phyloP scores from a whole-genome alignment of 2,329 filamentous ascomycete species.

The Dothidotthia symphoricarpi region DNA sequence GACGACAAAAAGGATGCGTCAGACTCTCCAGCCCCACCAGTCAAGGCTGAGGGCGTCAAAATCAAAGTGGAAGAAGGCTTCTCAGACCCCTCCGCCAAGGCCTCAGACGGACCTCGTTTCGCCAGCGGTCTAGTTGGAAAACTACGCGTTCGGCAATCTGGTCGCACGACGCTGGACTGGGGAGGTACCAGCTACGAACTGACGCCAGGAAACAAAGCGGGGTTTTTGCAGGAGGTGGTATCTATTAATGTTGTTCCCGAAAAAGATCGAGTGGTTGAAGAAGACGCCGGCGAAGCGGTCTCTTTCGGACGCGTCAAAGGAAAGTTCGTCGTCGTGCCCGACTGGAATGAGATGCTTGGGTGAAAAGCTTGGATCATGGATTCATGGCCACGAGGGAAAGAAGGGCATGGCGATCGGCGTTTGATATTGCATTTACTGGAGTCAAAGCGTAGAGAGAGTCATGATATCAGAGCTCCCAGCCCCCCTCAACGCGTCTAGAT shows the following conservation, averaged over 20 bases:
- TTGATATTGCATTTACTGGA: too few species aligned
- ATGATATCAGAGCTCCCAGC: too few species aligned
- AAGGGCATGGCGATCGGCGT: background rate
- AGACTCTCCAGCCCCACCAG: slow-evolving; percentile 9
- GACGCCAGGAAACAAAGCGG: slow-evolving; percentile 55
- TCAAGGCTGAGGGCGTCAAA: slow-evolving; percentile 19
- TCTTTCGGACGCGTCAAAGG: slow-evolving; percentile 63
- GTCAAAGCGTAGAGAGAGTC: too few species aligned
- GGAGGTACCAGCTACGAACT: slow-evolving; percentile 60
- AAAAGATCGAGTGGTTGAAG: slow-evolving; percentile 36
- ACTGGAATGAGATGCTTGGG: slow-evolving; percentile 56
- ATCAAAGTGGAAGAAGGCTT: slow-evolving; percentile 36
- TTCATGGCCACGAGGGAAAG: slow-evolving; percentile 4
- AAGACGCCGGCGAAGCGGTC: slow-evolving; percentile 48
- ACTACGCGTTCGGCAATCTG: slow-evolving; percentile 60
- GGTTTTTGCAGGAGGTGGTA: slow-evolving; percentile 62
- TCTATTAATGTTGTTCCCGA: slow-evolving; percentile 30
- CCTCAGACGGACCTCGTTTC: slow-evolving; percentile 36
- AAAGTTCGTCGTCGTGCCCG: slow-evolving; percentile 63
- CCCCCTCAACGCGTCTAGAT: too few species aligned
- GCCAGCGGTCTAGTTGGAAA: slow-evolving; percentile 60
- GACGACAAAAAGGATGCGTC: slow-evolving; percentile 33
- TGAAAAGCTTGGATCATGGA: slow-evolving; percentile 4
- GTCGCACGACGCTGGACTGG: slow-evolving; percentile 62
- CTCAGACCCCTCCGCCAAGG: slow-evolving; percentile 15